Conservation (phyloP, 257 asterid species). For the Gentiana dahurica region DNA sequence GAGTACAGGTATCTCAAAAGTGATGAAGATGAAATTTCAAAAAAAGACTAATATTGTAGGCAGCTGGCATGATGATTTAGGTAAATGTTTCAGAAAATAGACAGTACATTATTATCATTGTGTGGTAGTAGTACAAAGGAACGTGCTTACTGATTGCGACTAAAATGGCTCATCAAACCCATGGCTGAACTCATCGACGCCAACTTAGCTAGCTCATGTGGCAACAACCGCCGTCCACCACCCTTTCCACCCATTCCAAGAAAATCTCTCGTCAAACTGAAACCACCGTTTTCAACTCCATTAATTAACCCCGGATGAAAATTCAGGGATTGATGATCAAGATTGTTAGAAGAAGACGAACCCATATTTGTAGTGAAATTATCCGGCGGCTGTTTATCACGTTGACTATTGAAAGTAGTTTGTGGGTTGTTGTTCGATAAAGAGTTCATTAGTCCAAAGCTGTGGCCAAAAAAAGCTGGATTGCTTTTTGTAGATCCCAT, state of each 20-base stretch:
- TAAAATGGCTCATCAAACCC: slow-evolving; percentile 58
- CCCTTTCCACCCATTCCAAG: slow-evolving; percentile 70
- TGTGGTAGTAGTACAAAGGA: slow-evolving; percentile 15
- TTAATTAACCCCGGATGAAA: slow-evolving; percentile 23
- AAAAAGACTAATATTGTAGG: background rate
- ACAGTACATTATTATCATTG: slow-evolving; percentile 17
- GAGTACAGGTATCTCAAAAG: background rate
- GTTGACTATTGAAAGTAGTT: slow-evolving; percentile 21
- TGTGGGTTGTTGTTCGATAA: slow-evolving; percentile 28
- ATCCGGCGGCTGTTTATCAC: slow-evolving; percentile 25
- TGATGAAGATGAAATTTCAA: background rate
- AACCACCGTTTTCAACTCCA: slow-evolving; percentile 21
- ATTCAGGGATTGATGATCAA: slow-evolving; percentile 17
- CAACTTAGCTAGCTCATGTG: slow-evolving; percentile 63
- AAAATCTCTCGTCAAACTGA: slow-evolving; percentile 69
- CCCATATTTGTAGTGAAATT: slow-evolving; percentile 22
- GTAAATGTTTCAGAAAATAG: slow-evolving; percentile 21
- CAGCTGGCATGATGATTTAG: slow-evolving; percentile 4
- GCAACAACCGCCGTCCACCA: slow-evolving; percentile 41
- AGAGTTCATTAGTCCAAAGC: slow-evolving; percentile 44
- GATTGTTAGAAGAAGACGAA: slow-evolving; percentile 9
- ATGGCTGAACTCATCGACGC: slow-evolving; percentile 70
- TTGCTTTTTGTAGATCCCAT: slow-evolving; percentile 67
- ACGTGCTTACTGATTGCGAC: slow-evolving; percentile 26
- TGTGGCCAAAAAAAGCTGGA: slow-evolving; percentile 34